Conservation (phyloP, 2,329 filamentous ascomycete genomes). For the Colletotrichum caudatum region DNA sequence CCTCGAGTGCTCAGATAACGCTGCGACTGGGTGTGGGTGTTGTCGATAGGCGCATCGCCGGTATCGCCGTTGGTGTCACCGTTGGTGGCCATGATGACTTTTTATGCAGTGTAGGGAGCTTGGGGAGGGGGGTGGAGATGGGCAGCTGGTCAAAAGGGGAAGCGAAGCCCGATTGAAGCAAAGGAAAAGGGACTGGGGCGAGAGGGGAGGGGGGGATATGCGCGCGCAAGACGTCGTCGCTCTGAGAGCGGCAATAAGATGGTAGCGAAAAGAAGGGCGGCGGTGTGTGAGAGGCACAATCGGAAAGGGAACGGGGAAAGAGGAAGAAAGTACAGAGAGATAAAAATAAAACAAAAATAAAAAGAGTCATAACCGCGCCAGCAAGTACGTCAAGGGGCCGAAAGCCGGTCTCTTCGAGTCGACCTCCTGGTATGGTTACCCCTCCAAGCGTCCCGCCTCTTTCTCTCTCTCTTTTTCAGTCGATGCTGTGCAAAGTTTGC, state of each 20-base stretch:
- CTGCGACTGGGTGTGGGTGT: conserved; percentile 59
- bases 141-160: neutral
- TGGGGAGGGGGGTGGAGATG: neutral
- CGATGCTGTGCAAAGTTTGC: conserved; percentile 9
- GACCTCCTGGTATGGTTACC: neutral
- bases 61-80: conserved; percentile 50
- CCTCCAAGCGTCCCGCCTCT: conserved; percentile 9
- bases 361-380: conserved; percentile 30
- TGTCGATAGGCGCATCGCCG: conserved; percentile 44
- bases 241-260: conserved; percentile 25
- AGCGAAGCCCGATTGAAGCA: conserved; percentile 26
- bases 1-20: conserved; percentile 65
- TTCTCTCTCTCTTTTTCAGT: neutral
- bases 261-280: conserved; percentile 13
- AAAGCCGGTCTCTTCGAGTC: conserved; percentile 35
- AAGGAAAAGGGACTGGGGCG: neutral
- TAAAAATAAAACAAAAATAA: neutral
- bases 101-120: neutral
- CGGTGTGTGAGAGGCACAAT: conserved; percentile 18
- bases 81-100: conserved; percentile 57
- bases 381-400: conserved; percentile 37
- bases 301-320: conserved; percentile 12
- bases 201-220: neutral
- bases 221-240: conserved; percentile 22
- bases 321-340: conserved; percentile 2